Evolutionary conservation across 129 eudicot species (phyloP).

Genomic region (Helichrysum umbraculigerum): DNA sequence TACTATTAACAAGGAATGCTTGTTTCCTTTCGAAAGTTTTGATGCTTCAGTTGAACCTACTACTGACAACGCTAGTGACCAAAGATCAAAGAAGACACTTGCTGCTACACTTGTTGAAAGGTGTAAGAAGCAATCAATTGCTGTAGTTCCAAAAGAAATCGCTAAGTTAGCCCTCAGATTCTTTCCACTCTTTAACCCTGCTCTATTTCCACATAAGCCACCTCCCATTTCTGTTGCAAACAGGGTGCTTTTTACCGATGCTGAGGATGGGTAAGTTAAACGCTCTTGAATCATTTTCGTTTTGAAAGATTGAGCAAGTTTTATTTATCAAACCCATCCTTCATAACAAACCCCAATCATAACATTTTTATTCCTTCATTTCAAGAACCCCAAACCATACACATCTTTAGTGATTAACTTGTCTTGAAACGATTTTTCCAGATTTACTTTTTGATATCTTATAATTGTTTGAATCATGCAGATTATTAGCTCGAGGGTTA

Average conservation of each 20-base stretch:
- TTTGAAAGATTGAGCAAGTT: background rate
- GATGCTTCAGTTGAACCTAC: conserved; percentile 39
- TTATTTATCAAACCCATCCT: background rate
- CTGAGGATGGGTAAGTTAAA: conserved; percentile 90
- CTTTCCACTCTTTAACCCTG: conserved; percentile 78
- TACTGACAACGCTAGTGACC: conserved; percentile 35
- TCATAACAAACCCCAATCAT: background rate
- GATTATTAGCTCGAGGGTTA: conserved; percentile 86
- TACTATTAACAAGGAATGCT: conserved; percentile 53
- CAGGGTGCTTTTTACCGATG: conserved; percentile 92
- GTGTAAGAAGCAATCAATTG: conserved; percentile 74
- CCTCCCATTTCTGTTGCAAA: conserved; percentile 68
- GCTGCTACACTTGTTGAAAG: conserved; percentile 78
- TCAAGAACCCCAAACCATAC: background rate
- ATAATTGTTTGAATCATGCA: conserved; percentile 37
- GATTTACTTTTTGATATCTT: conserved; percentile 11
- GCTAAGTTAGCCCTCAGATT: conserved; percentile 75
- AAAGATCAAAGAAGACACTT: conserved; percentile 62
- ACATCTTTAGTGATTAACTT: background rate
- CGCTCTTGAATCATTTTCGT: conserved; percentile 7
- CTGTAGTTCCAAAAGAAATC: conserved; percentile 74
- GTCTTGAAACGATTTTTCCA: background rate
- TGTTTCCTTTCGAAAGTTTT: conserved; percentile 57
- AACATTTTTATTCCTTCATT: background rate
- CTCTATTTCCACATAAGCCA: conserved; percentile 90